Percentiles rank a stretch among this genome's conserved stretches.
Conservation (phyloP, 2,329 filamentous ascomycete genomes). For the Moelleriella libera region DNA sequence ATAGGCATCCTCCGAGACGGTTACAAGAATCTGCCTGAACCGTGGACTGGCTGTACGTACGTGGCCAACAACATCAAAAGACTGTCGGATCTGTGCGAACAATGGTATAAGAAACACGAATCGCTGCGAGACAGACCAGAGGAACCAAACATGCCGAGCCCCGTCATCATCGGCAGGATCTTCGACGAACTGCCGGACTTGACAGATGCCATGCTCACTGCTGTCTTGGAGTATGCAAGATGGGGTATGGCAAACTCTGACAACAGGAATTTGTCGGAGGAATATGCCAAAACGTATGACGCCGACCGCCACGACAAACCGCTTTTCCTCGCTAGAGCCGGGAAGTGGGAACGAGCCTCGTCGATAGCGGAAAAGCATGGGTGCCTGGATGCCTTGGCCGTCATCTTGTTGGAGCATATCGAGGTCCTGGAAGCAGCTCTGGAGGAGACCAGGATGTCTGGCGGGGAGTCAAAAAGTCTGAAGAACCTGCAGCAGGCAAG, state of each 20-base stretch:
- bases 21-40: slow-evolving; percentile 58
- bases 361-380: slow-evolving; percentile 43
- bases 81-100: slow-evolving; percentile 41
- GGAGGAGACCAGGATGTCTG: slow-evolving; percentile 12
- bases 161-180: slow-evolving; percentile 28
- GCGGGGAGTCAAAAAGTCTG: slow-evolving; percentile 14
- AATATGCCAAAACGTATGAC: slow-evolving; percentile 32
- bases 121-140: slow-evolving; percentile 16
- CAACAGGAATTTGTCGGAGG: slow-evolving; percentile 25
- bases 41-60: slow-evolving; percentile 68
- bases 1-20: slow-evolving; percentile 48
- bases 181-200: slow-evolving; percentile 33
- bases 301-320: slow-evolving; percentile 37
- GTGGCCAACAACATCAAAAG: slow-evolving; percentile 48
- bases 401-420: slow-evolving; percentile 40
- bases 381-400: slow-evolving; percentile 39
- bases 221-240: slow-evolving; percentile 36
- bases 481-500: slow-evolving; percentile 23
- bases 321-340: slow-evolving; percentile 36
- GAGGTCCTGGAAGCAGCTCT: slow-evolving; percentile 19
- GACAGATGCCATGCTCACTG: slow-evolving; percentile 39
- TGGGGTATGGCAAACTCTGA: slow-evolving; percentile 33
- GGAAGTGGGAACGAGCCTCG: slow-evolving; percentile 44
- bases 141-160: slow-evolving; percentile 19
- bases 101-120: slow-evolving; percentile 37